These are phyloP conservation scores for Arachis hypogaea DNA, from an alignment of 306 rosid genomes.

Conservation along the genomic window DNA sequence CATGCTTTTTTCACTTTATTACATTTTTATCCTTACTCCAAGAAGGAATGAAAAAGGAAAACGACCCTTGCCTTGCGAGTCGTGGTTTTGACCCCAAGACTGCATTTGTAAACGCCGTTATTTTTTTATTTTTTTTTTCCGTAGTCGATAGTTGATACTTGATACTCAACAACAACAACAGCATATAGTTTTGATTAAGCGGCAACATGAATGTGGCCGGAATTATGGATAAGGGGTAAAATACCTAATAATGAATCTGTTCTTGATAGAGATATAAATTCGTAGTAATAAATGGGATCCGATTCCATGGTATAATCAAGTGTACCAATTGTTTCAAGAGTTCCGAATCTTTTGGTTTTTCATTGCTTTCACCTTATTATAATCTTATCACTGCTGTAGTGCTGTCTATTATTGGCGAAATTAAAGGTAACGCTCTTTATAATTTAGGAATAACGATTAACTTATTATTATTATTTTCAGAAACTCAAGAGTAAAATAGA, in stretches of 20 bases:
- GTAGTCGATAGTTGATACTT: too few relatives aligned
- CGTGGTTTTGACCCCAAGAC: background rate
- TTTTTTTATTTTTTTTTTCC: background rate
- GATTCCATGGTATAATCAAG: background rate
- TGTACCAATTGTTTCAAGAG: background rate
- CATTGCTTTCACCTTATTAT: background rate
- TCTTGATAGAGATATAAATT: constrained; percentile 25
- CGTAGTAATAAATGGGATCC: background rate
- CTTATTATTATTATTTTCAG: too few relatives aligned
- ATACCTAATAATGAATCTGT: constrained; percentile 19
- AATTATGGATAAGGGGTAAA: background rate
- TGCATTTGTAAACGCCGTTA: background rate
- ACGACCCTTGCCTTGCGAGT: too few relatives aligned
- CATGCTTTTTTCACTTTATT: constrained; percentile 1
- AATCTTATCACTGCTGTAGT: background rate
- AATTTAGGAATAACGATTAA: background rate
- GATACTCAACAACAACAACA: too few relatives aligned
- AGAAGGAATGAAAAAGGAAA: too few relatives aligned
- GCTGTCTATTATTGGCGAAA: background rate
- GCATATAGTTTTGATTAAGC: background rate
- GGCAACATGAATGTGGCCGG: constrained; percentile 29
- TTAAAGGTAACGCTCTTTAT: background rate
- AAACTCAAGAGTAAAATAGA: too few relatives aligned
- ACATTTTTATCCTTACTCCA: constrained; percentile 16
- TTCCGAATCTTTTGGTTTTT: background rate